These are phyloP conservation scores for Neospora caninum DNA, from an alignment of 169 alveolate species.

Conservation along the genomic window DNA sequence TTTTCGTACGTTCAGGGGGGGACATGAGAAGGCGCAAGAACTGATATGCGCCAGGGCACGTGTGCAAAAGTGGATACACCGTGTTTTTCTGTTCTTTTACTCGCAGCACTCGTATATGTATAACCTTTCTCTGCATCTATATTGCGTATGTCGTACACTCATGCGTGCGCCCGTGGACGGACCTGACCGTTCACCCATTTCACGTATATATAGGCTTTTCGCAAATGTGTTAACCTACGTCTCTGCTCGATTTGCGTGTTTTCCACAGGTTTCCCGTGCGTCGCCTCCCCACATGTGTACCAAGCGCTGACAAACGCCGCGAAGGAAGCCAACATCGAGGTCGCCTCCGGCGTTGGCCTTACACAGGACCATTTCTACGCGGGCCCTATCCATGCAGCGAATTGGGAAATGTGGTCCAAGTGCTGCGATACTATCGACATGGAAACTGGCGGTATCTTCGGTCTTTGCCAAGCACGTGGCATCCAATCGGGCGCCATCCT, in stretches of 20 bases:
- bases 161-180: too few relatives aligned
- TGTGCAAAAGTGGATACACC: too few relatives aligned
- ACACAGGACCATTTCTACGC: constrained; percentile 55
- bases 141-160: too few relatives aligned
- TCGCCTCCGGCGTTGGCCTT: constrained; percentile 12
- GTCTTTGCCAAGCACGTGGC: constrained; percentile 20
- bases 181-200: too few relatives aligned
- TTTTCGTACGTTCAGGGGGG: too few relatives aligned
- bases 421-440: constrained; percentile 53
- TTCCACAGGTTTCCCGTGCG: constrained; percentile 47
- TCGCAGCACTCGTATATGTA: too few relatives aligned
- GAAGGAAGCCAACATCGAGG: neutral
- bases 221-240: too few relatives aligned
- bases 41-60: too few relatives aligned
- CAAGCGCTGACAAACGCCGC: constrained; percentile 14
- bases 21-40: too few relatives aligned
- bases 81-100: too few relatives aligned
- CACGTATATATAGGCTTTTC: too few relatives aligned
- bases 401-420: neutral
- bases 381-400: neutral
- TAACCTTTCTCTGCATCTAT: too few relatives aligned
- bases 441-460: constrained; percentile 58
- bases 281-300: constrained; percentile 28
- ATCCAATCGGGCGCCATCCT: constrained; percentile 46
- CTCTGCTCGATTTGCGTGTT: neutral